phyloP scores from a whole-genome alignment of 768 basidiomycete genomes.

The Holtermannia corniformis region DNA sequence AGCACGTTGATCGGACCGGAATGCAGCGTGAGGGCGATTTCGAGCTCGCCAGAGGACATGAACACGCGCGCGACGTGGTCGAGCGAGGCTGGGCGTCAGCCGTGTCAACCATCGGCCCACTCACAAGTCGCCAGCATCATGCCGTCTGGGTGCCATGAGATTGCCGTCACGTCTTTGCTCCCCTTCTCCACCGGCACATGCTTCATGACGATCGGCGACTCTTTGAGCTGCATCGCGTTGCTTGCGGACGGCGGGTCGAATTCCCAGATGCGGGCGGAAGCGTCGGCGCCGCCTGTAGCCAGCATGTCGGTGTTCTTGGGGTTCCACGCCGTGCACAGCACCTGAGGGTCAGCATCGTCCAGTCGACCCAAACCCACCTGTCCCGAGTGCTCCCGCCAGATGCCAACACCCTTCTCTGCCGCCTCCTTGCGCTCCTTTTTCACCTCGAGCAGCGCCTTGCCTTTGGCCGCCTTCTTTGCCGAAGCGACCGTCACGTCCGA shows the following conservation, averaged over 20 bases:
- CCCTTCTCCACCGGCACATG: constrained; percentile 29
- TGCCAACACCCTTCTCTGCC: background rate
- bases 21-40: constrained; percentile 8
- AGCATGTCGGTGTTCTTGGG: constrained; percentile 28
- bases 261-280: constrained; percentile 34
- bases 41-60: constrained; percentile 28
- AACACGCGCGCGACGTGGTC: constrained; percentile 36
- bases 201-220: constrained; percentile 12
- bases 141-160: constrained; percentile 38
- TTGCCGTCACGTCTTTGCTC: constrained; percentile 25
- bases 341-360: constrained; percentile 7
- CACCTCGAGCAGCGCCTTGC: background rate
- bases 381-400: background rate
- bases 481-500: background rate
- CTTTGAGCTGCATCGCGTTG: constrained; percentile 3
- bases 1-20: constrained; percentile 27
- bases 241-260: constrained; percentile 10
- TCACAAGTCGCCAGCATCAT: constrained; percentile 31
- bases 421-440: background rate
- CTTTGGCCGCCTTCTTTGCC: constrained; percentile 1
- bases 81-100: constrained; percentile 13
- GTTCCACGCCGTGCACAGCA: constrained; percentile 35
- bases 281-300: constrained; percentile 28
- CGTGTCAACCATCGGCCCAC: background rate
- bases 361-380: background rate